Conservation (phyloP, 2,329 filamentous ascomycete species). For the Paecilomyces variotii region DNA sequence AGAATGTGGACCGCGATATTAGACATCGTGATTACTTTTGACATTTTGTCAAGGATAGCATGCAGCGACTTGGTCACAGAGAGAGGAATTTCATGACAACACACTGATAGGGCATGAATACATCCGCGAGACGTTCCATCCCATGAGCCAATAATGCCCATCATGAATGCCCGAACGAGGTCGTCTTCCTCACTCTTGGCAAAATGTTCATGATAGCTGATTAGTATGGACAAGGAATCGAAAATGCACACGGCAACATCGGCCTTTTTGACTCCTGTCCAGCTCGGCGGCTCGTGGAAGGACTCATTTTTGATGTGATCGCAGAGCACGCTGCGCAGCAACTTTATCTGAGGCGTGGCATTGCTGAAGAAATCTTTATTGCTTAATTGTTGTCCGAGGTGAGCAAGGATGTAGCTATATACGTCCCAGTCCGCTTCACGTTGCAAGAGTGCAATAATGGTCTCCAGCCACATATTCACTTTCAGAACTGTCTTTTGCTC, state of each 20-base stretch:
- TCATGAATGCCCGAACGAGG: slow-evolving; percentile 75
- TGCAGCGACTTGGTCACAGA: slow-evolving; percentile 81
- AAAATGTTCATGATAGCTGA: slow-evolving; percentile 85
- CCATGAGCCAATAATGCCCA: slow-evolving; percentile 68
- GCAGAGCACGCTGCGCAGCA: slow-evolving; percentile 67
- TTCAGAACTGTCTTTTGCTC: slow-evolving; percentile 44
- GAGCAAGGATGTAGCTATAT: slow-evolving; percentile 81
- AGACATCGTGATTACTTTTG: slow-evolving; percentile 88
- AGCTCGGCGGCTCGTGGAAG: slow-evolving; percentile 71
- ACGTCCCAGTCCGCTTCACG: slow-evolving; percentile 79
- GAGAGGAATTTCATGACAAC: slow-evolving; percentile 85
- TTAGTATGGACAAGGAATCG: slow-evolving; percentile 74
- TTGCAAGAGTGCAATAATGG: slow-evolving; percentile 64
- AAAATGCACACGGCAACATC: slow-evolving; percentile 87
- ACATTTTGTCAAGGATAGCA: slow-evolving; percentile 84
- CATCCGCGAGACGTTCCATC: slow-evolving; percentile 85
- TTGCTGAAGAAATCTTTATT: slow-evolving; percentile 80
- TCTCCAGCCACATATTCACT: slow-evolving; percentile 66
- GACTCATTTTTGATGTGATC: slow-evolving; percentile 70
- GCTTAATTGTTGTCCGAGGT: slow-evolving; percentile 77
- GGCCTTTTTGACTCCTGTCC: slow-evolving; percentile 73
- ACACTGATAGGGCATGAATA: slow-evolving; percentile 89
- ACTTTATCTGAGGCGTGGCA: slow-evolving; percentile 65
- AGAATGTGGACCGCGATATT: slow-evolving; percentile 89
- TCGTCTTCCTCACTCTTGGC: slow-evolving; percentile 81